These are phyloP conservation scores for Ambrosiella cleistominuta DNA, from an alignment of 2,329 filamentous ascomycete species.

Conservation along the genomic window DNA sequence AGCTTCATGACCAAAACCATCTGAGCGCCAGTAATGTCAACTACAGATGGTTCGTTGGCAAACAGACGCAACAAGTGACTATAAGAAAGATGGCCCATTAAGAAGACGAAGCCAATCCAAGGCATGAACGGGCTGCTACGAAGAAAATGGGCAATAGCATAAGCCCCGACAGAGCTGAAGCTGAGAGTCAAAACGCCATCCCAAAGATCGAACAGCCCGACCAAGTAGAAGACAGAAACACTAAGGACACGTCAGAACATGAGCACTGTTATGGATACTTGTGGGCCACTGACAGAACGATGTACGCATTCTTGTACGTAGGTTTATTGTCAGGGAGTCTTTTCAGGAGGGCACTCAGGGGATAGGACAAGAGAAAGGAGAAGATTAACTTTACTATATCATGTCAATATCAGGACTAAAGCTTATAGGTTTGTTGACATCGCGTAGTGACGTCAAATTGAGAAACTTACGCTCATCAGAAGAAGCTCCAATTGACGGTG, in stretches of 20 bases:
- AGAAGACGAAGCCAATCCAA: slow-evolving; percentile 83
- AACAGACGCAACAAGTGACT: slow-evolving; percentile 75
- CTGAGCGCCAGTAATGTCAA: slow-evolving; percentile 89
- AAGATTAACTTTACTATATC: slow-evolving; percentile 73
- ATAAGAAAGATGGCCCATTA: slow-evolving; percentile 90
- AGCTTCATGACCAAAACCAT: slow-evolving; percentile 99
- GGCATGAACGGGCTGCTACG: slow-evolving; percentile 80
- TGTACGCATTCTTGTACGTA: slow-evolving; percentile 74
- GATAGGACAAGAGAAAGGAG: slow-evolving; percentile 83
- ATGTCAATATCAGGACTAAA: neutral
- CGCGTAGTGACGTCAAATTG: neutral
- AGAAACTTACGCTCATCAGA: slow-evolving; percentile 28
- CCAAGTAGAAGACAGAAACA: slow-evolving; percentile 72
- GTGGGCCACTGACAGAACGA: slow-evolving; percentile 39
- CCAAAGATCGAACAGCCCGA: slow-evolving; percentile 91
- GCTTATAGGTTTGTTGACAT: neutral
- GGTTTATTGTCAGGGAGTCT: slow-evolving; percentile 73
- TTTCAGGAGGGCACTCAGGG: slow-evolving; percentile 74
- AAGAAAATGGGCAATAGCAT: slow-evolving; percentile 66
- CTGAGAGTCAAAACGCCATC: slow-evolving; percentile 60
- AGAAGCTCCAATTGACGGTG: slow-evolving; percentile 25
- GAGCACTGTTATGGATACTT: neutral
- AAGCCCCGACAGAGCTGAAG: slow-evolving; percentile 63
- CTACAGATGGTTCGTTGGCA: slow-evolving; percentile 40
- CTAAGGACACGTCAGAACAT: slow-evolving; percentile 23